Conservation (phyloP, 441 rosid species). For the Isatis lusitanica region DNA sequence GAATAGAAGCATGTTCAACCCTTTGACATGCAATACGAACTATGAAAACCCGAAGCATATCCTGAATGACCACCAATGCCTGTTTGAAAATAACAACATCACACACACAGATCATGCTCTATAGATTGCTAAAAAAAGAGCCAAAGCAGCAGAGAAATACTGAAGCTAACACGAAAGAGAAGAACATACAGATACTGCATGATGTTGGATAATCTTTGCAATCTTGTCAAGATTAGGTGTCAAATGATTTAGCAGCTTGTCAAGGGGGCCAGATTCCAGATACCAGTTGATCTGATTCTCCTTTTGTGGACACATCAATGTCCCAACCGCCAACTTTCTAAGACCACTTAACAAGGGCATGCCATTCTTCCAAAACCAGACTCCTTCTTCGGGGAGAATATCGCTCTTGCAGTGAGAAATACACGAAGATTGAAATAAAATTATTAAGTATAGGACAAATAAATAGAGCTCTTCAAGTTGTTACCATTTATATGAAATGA, state of each 20-base stretch:
- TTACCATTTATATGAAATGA: constrained; percentile 7
- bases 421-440: constrained; percentile 35
- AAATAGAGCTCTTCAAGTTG: constrained; percentile 5
- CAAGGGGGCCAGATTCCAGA: constrained; percentile 67
- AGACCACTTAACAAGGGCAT: constrained; percentile 90
- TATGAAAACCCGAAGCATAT: constrained; percentile 93
- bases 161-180: constrained; percentile 26
- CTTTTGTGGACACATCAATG: constrained; percentile 83
- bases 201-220: constrained; percentile 86
- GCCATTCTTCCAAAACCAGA: constrained; percentile 94
- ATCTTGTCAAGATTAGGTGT: constrained; percentile 85
- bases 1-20: constrained; percentile 70
- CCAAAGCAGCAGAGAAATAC: constrained; percentile 20
- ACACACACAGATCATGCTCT: constrained; percentile 25
- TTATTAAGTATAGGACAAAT: constrained; percentile 1
- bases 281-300: constrained; percentile 90
- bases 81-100: constrained; percentile 39
- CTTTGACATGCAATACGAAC: constrained; percentile 81
- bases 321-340: constrained; percentile 80
- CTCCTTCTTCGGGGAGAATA: constrained; percentile 87
- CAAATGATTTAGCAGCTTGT: constrained; percentile 77
- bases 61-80: constrained; percentile 87
- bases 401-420: constrained; percentile 70
- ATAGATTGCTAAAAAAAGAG: constrained; percentile 24
- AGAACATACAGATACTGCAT: constrained; percentile 85